These are phyloP conservation scores for Chlorella variabilis DNA, from an alignment of 163 green algal species.

Conservation along the genomic window DNA sequence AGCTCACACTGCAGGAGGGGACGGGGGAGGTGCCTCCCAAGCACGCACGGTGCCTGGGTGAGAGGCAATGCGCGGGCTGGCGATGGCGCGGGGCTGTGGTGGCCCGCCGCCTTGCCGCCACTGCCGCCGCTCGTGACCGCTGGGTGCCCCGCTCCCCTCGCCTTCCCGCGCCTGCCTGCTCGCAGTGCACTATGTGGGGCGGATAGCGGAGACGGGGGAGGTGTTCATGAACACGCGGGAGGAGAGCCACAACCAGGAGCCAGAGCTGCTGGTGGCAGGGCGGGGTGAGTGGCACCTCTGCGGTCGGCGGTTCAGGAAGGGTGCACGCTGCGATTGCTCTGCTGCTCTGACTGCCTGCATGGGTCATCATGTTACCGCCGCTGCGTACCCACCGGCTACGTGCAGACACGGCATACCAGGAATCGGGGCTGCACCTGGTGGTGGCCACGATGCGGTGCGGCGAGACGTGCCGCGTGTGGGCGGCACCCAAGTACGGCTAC, in stretches of 20 bases:
- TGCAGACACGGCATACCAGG: conserved; percentile 76
- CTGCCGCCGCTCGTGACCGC: background rate
- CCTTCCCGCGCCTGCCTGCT: background rate
- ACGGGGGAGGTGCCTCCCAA: conserved; percentile 54
- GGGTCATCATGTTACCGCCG: background rate
- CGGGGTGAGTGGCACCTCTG: conserved; percentile 55
- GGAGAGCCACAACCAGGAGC: conserved; percentile 59
- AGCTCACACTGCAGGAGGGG: conserved; percentile 62
- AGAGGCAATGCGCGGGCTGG: background rate
- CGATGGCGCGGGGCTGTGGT: background rate
- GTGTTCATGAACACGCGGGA: conserved; percentile 76
- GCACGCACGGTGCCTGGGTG: conserved; percentile 78
- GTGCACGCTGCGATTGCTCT: background rate
- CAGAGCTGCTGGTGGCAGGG: conserved; percentile 67
- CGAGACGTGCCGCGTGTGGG: conserved; percentile 63
- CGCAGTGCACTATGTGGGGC: conserved; percentile 80
- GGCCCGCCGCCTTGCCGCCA: background rate
- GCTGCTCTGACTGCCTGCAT: background rate
- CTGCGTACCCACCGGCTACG: background rate
- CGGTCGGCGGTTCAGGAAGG: background rate
- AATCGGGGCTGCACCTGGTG: conserved; percentile 86
- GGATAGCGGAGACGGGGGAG: conserved; percentile 51
- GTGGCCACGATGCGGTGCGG: conserved; percentile 73
- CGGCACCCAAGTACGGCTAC: conserved; percentile 73
- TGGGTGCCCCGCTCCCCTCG: background rate